A percentile compares a stretch with the other conserved stretches of the same genome.
Conservation (phyloP, 2,329 filamentous ascomycete species). For the Pestalotiopsis sp. region DNA sequence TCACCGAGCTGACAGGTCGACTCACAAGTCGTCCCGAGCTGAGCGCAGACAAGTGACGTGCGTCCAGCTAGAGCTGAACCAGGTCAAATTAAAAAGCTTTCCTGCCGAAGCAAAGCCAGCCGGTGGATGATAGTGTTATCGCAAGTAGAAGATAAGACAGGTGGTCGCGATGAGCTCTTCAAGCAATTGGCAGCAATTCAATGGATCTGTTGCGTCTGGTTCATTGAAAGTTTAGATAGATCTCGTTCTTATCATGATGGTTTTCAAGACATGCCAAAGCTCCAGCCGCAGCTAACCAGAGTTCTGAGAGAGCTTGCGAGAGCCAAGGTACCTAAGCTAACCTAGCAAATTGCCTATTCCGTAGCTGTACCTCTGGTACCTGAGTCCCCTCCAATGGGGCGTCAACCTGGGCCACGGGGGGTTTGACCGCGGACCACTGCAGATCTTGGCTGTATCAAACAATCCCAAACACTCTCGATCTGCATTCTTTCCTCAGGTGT, state of each 20-base stretch:
- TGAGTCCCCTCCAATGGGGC: too few species aligned
- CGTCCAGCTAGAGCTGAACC: background rate
- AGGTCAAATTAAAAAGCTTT: background rate
- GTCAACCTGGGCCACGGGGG: background rate
- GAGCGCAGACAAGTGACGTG: background rate
- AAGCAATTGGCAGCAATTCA: background rate
- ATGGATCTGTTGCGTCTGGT: background rate
- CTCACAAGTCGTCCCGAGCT: background rate
- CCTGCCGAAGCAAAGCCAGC: background rate
- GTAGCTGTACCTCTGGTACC: background rate
- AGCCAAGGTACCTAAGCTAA: background rate
- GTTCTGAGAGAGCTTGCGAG: background rate
- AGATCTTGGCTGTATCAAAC: background rate
- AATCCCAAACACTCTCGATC: background rate
- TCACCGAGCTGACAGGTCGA: background rate
- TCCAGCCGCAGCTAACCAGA: background rate
- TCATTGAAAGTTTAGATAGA: background rate
- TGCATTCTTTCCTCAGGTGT: background rate
- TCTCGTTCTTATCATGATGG: background rate
- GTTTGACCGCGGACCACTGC: background rate
- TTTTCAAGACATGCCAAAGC: background rate
- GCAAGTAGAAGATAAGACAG: background rate
- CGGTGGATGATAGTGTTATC: background rate
- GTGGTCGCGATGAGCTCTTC: background rate
- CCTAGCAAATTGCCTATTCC: background rate